Base-by-base conservation (phyloP, 768 basidiomycete genomes). In the Cubamyces lactineus region DNA sequence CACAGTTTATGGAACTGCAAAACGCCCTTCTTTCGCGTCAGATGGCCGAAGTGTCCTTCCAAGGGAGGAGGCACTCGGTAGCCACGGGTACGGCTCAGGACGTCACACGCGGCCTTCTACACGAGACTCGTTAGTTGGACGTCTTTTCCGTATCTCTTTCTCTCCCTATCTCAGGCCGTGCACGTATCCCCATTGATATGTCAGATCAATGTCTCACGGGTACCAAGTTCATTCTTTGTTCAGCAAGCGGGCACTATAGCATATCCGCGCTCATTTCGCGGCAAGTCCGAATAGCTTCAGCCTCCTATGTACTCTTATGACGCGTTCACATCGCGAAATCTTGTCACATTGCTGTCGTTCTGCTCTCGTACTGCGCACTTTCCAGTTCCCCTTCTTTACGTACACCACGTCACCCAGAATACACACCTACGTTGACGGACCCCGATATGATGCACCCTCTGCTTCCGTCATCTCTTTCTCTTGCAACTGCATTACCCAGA, bases 1-100 rank as follows among this genome's bases (percentile, higher is more conserved):
- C 38, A 6, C 59, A 67, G 66, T 67, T 61, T 28, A 50, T 67
- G 59, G 38, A 59, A n/a, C 49, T 67, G 52, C 63, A 67, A 46
- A 61, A 48, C 4, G 59, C 63, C 15, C 34, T 64, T 15, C 47
- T 59, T 2, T 53, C 57, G 63, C 66, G 57, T n/a, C 47, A 55
- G 23, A 45, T 43, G 19, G 28, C 57, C 13, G 62, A 53, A 11
- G 57, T 58, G 1, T 47, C 57, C 2, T 41, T 51, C 2, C 57
- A 61, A 17, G 26, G 42, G 51, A 45, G 60, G 39, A 56, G 64
- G n/a, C 61, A 48, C 34, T 62, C 57, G 7, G 42, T 59, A 30
- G 53, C 46, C 28, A 48, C 57, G 49, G 50, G 55, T 13, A 41
- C 55, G 8, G 48, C 53, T 5, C 55, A 55, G 40, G 41, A 50